A percentile compares a stretch with the other conserved stretches of the same genome.
Conservation (phyloP, 257 asterid genomes). For the Solanum clarkiae region DNA sequence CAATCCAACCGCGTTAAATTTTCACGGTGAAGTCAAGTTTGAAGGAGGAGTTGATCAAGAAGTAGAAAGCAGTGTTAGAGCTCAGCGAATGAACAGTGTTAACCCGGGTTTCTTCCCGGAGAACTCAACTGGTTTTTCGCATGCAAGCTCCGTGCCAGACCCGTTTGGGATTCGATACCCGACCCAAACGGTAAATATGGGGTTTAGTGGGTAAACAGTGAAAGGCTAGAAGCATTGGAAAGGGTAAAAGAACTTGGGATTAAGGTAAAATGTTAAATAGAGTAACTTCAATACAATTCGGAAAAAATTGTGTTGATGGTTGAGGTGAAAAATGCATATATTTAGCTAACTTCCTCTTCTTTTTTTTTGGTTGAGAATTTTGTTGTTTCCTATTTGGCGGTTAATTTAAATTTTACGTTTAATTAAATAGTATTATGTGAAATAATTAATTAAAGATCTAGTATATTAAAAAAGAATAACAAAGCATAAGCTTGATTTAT, state of each 20-base stretch:
- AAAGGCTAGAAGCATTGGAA: neutral
- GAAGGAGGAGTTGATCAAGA: constrained; percentile 25
- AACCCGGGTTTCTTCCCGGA: constrained; percentile 14
- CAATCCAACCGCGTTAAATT: neutral
- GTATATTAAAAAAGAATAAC: neutral
- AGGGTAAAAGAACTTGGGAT: neutral
- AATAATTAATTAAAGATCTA: neutral
- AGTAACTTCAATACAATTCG: neutral
- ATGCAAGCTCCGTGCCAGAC: constrained; percentile 15
- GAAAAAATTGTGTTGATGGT: neutral
- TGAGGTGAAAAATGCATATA: neutral
- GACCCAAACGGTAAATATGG: constrained; percentile 22
- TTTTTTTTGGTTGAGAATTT: no score
- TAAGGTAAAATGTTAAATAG: neutral
- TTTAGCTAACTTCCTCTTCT: no score
- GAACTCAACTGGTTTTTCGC: constrained; percentile 9
- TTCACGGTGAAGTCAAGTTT: neutral
- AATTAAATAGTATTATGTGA: neutral
- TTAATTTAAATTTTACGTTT: neutral
- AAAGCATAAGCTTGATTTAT: neutral
- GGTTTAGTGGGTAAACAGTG: constrained; percentile 30
- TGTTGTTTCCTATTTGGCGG: no score
- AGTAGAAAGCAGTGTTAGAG: constrained; percentile 29
- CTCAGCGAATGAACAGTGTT: constrained; percentile 14
- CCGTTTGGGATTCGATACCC: constrained; percentile 45